Evolutionary conservation across 192 early-diverging fungal species (phyloP), one percentile per base, ranked within the genome.

Genomic region (Mortierella claussenii): DNA sequence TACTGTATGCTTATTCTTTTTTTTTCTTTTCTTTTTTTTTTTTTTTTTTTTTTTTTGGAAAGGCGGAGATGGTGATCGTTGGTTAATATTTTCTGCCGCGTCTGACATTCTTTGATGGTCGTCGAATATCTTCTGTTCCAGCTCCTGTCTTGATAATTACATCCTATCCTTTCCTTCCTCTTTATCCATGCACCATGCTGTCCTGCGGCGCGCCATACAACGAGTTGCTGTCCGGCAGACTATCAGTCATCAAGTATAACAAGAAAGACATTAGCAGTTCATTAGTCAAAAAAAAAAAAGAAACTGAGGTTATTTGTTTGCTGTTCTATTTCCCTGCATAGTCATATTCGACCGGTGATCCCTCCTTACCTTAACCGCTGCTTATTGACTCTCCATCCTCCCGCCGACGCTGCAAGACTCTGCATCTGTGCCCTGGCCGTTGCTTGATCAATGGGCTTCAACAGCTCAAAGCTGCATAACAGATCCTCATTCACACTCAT

Each of bases 401-500:
- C 73, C 11, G 73, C 42, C 48, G 49, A 56, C 3, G 73, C 73
- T 11, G 73, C 73, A 13, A 76, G 57, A 21, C 63, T 76, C 40
- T 76, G 73, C 73, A 76, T 76, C 53, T 76, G 73, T n/a, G 73
- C 73, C 44, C 64, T 37, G 18, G 73, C 73, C 5, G 73, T 76
- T 7, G 54, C 73, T n/a, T 59, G 73, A 58, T 81, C 80, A 28
- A 70, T 76, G 1, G 89, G 89, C 71, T 89, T 88, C 31, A 91
- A 74, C 53, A 94, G 81, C 75, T 92, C 92, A 80, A 97, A 97
- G 30, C 91, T 93, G 62, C 96, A 97, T 66, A 97, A 69, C 48
- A 97, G 82, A 56, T 93, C 89, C 60, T 94, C 93, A 62, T 95
- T 93, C 52, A 97, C 94, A 53, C 83, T 88, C 96, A 97, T 97